Percentiles rank a stretch among this genome's conserved stretches.
phyloP scores from a whole-genome alignment of 352 stramenopile species.

The Phytophthora meadii region DNA sequence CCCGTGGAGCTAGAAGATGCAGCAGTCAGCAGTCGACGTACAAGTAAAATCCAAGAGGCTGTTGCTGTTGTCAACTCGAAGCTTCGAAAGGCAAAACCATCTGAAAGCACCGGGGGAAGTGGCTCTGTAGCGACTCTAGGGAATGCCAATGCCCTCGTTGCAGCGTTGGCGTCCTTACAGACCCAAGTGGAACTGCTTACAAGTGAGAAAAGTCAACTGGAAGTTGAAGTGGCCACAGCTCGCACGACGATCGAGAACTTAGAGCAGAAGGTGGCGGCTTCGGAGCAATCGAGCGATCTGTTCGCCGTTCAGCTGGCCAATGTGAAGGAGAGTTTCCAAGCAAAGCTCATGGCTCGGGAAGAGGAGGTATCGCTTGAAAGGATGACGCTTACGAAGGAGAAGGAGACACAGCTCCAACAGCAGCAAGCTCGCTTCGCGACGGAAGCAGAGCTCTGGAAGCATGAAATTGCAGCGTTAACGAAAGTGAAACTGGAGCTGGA shows the following conservation, averaged over 20 bases:
- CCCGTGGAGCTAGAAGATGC: neutral
- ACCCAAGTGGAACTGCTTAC: conserved; percentile 27
- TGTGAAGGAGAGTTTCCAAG: conserved; percentile 55
- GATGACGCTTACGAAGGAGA: conserved; percentile 35
- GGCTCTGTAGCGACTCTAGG: conserved; percentile 11
- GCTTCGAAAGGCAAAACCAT: conserved; percentile 9
- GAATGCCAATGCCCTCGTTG: conserved; percentile 23
- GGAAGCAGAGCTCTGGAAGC: conserved; percentile 49
- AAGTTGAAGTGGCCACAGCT: conserved; percentile 18
- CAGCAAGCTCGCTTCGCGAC: conserved; percentile 43
- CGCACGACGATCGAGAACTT: conserved; percentile 37
- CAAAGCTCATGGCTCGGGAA: conserved; percentile 46
- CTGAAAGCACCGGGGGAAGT: conserved; percentile 12
- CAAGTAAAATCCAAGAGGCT: neutral
- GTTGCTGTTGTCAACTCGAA: conserved; percentile 4
- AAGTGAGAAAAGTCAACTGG: conserved; percentile 36
- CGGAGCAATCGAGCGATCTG: conserved; percentile 49
- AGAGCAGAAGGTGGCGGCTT: conserved; percentile 43
- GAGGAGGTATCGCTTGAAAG: conserved; percentile 43
- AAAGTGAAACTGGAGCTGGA: conserved; percentile 54
- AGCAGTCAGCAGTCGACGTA: neutral
- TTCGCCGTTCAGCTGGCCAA: conserved; percentile 49
- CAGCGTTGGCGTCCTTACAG: conserved; percentile 30
- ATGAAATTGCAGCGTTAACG: conserved; percentile 50
- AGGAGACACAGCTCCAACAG: conserved; percentile 43